These are phyloP conservation scores for Exsudoporus frostii DNA, from an alignment of 768 basidiomycete species.

Conservation along the genomic window DNA sequence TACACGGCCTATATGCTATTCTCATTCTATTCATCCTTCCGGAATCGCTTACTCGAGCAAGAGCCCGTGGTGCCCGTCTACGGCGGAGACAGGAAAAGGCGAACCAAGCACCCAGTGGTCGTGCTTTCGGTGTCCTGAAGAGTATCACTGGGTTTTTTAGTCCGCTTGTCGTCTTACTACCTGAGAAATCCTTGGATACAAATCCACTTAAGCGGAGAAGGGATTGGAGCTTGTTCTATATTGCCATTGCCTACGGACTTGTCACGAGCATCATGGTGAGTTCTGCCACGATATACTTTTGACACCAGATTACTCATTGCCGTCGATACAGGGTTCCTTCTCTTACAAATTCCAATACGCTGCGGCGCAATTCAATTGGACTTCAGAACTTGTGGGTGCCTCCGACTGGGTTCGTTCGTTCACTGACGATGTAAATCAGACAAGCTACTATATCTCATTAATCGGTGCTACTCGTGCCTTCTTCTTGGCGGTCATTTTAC, in stretches of 20 bases:
- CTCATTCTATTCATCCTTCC: slow-evolving; percentile 63
- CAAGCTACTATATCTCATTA: slow-evolving; percentile 71
- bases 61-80: slow-evolving; percentile 34
- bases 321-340: slow-evolving; percentile 47
- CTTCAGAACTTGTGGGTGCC: slow-evolving; percentile 52
- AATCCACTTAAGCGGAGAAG: slow-evolving; percentile 43
- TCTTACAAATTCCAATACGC: slow-evolving; percentile 66
- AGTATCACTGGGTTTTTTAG: slow-evolving; percentile 59
- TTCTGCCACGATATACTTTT: neutral
- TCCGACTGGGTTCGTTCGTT: neutral
- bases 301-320: neutral
- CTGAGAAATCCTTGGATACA: slow-evolving; percentile 29
- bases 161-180: slow-evolving; percentile 67
- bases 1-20: slow-evolving; percentile 49
- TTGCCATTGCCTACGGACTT: slow-evolving; percentile 53
- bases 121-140: slow-evolving; percentile 28
- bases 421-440: slow-evolving; percentile 33
- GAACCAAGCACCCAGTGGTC: neutral
- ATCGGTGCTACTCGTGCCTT: slow-evolving; percentile 52
- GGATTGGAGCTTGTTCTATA: slow-evolving; percentile 65
- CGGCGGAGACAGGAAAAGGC: slow-evolving; percentile 14
- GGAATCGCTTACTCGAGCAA: slow-evolving; percentile 63
- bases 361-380: slow-evolving; percentile 60
- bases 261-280: slow-evolving; percentile 46
- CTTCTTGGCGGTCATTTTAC: slow-evolving; percentile 55